Evolutionary conservation across 805 yeast species (phyloP).

Genomic region (Pichia sporocuriosa): DNA sequence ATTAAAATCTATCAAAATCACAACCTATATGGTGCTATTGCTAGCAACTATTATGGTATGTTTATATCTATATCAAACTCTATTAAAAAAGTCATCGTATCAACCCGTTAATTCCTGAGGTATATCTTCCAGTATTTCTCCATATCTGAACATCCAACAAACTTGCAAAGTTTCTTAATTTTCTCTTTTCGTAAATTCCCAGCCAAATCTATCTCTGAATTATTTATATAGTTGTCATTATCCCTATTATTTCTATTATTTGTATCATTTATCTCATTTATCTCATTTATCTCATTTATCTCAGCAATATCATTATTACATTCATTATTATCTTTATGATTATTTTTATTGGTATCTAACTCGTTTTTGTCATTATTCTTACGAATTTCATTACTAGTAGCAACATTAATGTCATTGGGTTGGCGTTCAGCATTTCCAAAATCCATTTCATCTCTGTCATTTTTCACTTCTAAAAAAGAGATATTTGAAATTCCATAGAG

Average conservation of each 20-base stretch:
- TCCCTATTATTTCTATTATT: not conserved
- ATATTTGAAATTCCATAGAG: conserved; percentile 17
- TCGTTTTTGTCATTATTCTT: not conserved
- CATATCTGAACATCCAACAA: conserved; percentile 28
- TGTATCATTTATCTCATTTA: not conserved
- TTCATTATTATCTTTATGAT: not conserved
- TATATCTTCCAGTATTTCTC: conserved; percentile 26
- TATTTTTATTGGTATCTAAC: not conserved
- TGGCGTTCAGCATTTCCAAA: too few species aligned
- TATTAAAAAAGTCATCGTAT: too few species aligned
- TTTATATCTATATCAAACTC: too few species aligned
- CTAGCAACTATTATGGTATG: too few species aligned
- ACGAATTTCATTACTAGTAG: not conserved
- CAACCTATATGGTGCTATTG: too few species aligned
- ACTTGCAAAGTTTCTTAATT: conserved; percentile 23
- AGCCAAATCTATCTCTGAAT: too few species aligned
- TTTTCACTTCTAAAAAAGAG: too few species aligned
- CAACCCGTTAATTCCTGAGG: not conserved
- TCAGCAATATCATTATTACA: not conserved
- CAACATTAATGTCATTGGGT: not conserved
- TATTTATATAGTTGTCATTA: not conserved
- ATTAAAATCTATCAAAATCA: too few species aligned
- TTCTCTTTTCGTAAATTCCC: conserved; percentile 12
- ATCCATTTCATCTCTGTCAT: not conserved
- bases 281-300: not conserved